These are phyloP conservation scores for Luzula sylvatica DNA, from an alignment of 176 grass and related monocot genomes.

Conservation along the genomic window DNA sequence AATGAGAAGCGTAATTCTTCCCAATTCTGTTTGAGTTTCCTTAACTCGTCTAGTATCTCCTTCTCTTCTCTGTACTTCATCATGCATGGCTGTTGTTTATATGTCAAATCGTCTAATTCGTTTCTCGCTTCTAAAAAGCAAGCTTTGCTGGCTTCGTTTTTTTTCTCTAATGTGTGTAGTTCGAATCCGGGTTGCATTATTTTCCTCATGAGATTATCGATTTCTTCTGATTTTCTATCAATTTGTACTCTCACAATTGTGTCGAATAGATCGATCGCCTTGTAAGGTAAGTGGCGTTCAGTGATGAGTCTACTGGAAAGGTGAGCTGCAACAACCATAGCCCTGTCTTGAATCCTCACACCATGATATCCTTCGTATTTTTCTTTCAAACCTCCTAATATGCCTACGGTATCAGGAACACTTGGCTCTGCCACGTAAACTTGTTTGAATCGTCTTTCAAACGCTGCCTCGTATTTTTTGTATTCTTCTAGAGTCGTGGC, in stretches of 20 bases:
- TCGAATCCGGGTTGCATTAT: slow-evolving; percentile 54
- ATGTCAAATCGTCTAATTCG: slow-evolving; percentile 49
- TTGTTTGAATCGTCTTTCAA: slow-evolving; percentile 61
- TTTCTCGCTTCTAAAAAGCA: slow-evolving; percentile 40
- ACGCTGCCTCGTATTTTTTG: slow-evolving; percentile 52
- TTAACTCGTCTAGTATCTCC: slow-evolving; percentile 55
- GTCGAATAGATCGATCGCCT: slow-evolving; percentile 52
- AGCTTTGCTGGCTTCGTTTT: too few species aligned
- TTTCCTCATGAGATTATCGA: slow-evolving; percentile 50
- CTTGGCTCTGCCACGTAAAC: slow-evolving; percentile 53
- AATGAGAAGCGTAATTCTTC: slow-evolving; percentile 36
- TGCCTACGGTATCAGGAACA: slow-evolving; percentile 38
- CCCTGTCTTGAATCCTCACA: slow-evolving; percentile 43
- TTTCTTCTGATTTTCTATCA: slow-evolving; percentile 52
- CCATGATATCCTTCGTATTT: slow-evolving; percentile 61
- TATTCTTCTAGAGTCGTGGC: slow-evolving; percentile 60
- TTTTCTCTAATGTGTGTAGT: slow-evolving; percentile 50
- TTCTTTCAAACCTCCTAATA: too few species aligned
- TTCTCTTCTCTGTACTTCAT: slow-evolving; percentile 62
- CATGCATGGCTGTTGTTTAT: slow-evolving; percentile 41
- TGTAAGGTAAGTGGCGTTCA: slow-evolving; percentile 47
- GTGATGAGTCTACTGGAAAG: slow-evolving; percentile 53
- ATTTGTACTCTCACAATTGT: slow-evolving; percentile 56
- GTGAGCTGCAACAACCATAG: slow-evolving; percentile 47
- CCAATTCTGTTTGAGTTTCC: slow-evolving; percentile 34